Base-by-base conservation (phyloP, 805 yeast genomes). In the Ogataea nitratoaversa region DNA sequence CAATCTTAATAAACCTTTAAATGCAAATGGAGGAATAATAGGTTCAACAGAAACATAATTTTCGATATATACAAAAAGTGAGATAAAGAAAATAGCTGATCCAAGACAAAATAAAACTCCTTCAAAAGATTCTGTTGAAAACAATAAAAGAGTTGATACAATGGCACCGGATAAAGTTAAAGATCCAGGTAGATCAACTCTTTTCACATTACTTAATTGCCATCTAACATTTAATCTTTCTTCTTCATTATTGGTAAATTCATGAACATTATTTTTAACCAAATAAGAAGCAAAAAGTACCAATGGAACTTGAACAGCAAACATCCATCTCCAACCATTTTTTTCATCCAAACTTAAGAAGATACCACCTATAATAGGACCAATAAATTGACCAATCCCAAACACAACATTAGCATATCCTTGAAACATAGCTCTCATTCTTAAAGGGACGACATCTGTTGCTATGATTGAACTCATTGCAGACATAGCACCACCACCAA, bases 401-500 rank as follows among this genome's bases (percentile, higher is more conserved):
- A 57, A 57, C 40, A 68, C 52, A 32, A 68, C 47, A 34, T 63
- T 65, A 1, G 74, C 73, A 44, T 67, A 68, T 1, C 82, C 82
- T 53, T 75, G 75, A 46, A 63, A 77, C 34, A 75, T 58, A 3
- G 79, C 79, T 44, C 84, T 63, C 44, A 73, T 68, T 40, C 73
- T 64, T 25, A 76, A 54, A 0, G 81, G 73, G 8, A 77, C 77
- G 20, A 76, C 67, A 54, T 78, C 84, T 20, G 78, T 72, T 33
- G 75, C 70, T 23, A 78, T 63, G 22, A 78, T 76, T 50, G 71
- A 70, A 4, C 77, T 63, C 27, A 77, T 48, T 0, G 80, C 71
- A 25, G 68, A 66, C 32, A 74, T 63, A 2, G 82, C 83, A 5
- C 81, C 81, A 14, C 75, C 72, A 1, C 83, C 84, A 22, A 77